Percentiles rank a stretch among this genome's conserved stretches.
phyloP scores from a whole-genome alignment of 78 protist species.

The Capsaspora owczarzaki region DNA sequence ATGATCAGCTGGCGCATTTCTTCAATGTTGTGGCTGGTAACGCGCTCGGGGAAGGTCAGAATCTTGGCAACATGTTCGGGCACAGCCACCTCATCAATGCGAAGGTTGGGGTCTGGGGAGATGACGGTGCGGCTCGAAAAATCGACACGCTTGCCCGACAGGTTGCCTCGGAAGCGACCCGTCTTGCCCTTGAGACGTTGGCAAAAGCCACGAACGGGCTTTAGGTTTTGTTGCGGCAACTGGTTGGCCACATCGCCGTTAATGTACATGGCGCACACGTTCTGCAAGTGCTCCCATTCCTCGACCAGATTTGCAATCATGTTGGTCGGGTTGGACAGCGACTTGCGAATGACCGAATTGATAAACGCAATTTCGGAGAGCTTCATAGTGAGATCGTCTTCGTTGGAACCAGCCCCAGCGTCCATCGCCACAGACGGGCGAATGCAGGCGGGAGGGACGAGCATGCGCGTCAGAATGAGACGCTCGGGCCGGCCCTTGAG shows the following conservation, averaged over 20 bases:
- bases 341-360: conserved; percentile 49
- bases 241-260: conserved; percentile 64
- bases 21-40: conserved; percentile 35
- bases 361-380: conserved; percentile 53
- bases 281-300: conserved; percentile 84
- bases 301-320: conserved; percentile 14
- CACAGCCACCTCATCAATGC: conserved; percentile 91
- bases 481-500: conserved; percentile 63
- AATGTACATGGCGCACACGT: conserved; percentile 54
- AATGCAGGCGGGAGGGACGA: conserved; percentile 93
- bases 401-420: conserved; percentile 56
- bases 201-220: conserved; percentile 77
- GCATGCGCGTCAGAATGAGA: conserved; percentile 53
- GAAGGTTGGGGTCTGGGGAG: conserved; percentile 98
- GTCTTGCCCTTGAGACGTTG: conserved; percentile 98
- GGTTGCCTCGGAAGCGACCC: conserved; percentile 95
- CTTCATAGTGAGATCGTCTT: conserved; percentile 93
- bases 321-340: conserved; percentile 1
- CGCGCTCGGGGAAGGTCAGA: conserved; percentile 63
- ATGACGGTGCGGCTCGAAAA: conserved; percentile 98
- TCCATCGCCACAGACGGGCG: conserved; percentile 90
- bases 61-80: conserved; percentile 55
- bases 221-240: not conserved
- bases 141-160: conserved; percentile 98
- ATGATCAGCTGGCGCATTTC: conserved; percentile 58